A percentile compares a stretch with the other conserved stretches of the same genome.
Conservation (phyloP, 2,329 filamentous ascomycete genomes). For the Elsinoe perseae region DNA sequence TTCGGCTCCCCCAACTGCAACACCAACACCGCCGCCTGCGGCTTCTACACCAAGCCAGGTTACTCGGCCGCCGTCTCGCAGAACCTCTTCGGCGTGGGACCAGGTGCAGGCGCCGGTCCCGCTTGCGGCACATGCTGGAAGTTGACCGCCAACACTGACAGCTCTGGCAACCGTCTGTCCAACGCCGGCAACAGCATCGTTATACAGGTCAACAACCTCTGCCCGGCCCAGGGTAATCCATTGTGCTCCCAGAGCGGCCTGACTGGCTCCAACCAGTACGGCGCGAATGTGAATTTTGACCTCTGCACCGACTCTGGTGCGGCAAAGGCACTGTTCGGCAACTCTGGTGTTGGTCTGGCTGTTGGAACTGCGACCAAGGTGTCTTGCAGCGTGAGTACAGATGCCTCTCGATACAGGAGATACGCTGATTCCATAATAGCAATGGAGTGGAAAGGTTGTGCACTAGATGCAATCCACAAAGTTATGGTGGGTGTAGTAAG, state of each 20-base stretch:
- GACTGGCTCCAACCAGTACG: conserved; percentile 29
- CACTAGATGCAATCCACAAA: conserved; percentile 4
- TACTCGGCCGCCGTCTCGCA: conserved; percentile 34
- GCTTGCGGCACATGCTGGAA: conserved; percentile 36
- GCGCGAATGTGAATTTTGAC: conserved; percentile 37
- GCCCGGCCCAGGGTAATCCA: conserved; percentile 33
- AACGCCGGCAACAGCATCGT: conserved; percentile 32
- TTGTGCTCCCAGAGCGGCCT: conserved; percentile 32
- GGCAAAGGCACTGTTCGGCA: conserved; percentile 31
- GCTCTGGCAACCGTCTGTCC: conserved; percentile 24
- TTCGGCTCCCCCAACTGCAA: conserved; percentile 32
- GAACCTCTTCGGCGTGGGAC: conserved; percentile 34
- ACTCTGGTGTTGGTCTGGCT: conserved; percentile 26
- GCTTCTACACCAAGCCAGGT: conserved; percentile 29
- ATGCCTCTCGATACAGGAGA: neutral
- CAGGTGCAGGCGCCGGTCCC: conserved; percentile 32
- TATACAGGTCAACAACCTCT: conserved; percentile 37
- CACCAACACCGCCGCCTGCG: conserved; percentile 32
- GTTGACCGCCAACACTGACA: conserved; percentile 31
- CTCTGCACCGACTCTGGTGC: conserved; percentile 35
- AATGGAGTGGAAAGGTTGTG: conserved; percentile 20
- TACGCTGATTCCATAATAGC: neutral
- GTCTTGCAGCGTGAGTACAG: conserved; percentile 20
- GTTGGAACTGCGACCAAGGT: conserved; percentile 30
- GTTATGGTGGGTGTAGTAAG: no score